Percentiles rank a stretch among this genome's conserved stretches.
phyloP scores from a whole-genome alignment of 306 rosid species.

The Trifolium pratense region DNA sequence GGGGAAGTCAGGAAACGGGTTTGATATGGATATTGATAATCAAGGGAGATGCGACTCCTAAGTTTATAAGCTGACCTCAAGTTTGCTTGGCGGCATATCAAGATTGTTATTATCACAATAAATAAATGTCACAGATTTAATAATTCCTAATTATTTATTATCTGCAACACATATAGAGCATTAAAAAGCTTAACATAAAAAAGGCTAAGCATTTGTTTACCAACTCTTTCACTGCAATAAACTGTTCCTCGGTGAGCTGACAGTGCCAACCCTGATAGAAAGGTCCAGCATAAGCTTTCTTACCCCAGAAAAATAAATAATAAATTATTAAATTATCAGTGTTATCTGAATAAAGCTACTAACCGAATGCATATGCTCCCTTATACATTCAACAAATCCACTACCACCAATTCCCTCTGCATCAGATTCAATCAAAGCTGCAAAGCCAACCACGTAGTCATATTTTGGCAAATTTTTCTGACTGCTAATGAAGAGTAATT shows the following conservation, averaged over 20 bases:
- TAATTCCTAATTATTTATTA: constrained; percentile 27
- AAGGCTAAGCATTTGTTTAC: constrained; percentile 50
- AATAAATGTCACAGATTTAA: constrained; percentile 22
- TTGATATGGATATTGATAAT: constrained; percentile 29
- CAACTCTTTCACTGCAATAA: constrained; percentile 98
- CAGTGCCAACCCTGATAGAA: constrained; percentile 87
- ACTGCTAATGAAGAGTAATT: constrained; percentile 36
- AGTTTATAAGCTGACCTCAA: constrained; percentile 21
- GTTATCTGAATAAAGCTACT: too few species aligned
- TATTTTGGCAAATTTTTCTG: constrained; percentile 34
- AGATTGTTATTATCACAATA: constrained; percentile 25
- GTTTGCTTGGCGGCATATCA: constrained; percentile 36
- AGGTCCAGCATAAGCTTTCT: constrained; percentile 42
- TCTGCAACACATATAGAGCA: constrained; percentile 13
- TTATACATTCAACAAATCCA: constrained; percentile 95
- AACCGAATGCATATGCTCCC: constrained; percentile 96
- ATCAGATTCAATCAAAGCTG: constrained; percentile 99
- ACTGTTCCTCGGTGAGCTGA: constrained; percentile 97
- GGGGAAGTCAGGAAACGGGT: constrained; percentile 20
- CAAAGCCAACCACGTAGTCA: constrained; percentile 50
- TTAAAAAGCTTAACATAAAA: constrained; percentile 23
- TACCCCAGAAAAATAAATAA: constrained; percentile 18
- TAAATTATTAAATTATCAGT: constrained; percentile 6
- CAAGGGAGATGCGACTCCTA: constrained; percentile 17
- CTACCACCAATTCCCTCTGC: constrained; percentile 99